Evolutionary conservation across 1,139 yeast species (phyloP).

Genomic region (Yamadazyma dushanensis): DNA sequence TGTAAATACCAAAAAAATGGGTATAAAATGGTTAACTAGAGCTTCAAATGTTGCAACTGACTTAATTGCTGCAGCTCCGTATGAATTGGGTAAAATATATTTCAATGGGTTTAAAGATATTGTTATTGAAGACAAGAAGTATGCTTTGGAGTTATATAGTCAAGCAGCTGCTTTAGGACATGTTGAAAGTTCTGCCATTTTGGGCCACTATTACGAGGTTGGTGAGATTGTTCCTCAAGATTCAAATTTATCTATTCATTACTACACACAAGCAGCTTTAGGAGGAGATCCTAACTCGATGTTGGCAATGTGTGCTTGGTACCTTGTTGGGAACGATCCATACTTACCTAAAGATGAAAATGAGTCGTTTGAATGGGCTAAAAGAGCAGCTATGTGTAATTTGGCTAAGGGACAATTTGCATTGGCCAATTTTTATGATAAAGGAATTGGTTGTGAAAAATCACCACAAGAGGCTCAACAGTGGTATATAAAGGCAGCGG

Average conservation of each 20-base stretch:
- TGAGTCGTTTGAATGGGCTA: constrained; percentile 95
- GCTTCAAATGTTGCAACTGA: constrained; percentile 85
- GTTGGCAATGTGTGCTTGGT: constrained; percentile 97
- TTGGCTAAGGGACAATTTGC: constrained; percentile 85
- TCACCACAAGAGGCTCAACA: constrained; percentile 58
- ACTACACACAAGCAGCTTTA: constrained; percentile 87
- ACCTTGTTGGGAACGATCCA: constrained; percentile 85
- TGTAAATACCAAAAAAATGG: constrained; percentile 73
- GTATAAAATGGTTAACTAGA: constrained; percentile 89
- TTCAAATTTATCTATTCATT: constrained; percentile 83
- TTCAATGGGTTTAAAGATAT: constrained; percentile 85
- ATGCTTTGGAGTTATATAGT: constrained; percentile 83
- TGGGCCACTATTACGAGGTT: constrained; percentile 83
- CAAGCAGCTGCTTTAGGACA: constrained; percentile 91
- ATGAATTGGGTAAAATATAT: constrained; percentile 83
- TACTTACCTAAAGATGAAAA: constrained; percentile 73
- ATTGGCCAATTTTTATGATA: constrained; percentile 78
- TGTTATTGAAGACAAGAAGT: constrained; percentile 76
- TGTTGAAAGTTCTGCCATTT: constrained; percentile 71
- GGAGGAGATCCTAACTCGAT: constrained; percentile 88
- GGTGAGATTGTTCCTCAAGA: constrained; percentile 84
- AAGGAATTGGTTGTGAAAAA: constrained; percentile 81
- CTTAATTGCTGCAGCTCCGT: constrained; percentile 88
- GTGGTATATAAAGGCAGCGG: constrained; percentile 80
- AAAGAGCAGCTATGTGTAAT: constrained; percentile 75